Conservation (phyloP, 2,329 filamentous ascomycete species). For the Dothistroma septosporum region DNA sequence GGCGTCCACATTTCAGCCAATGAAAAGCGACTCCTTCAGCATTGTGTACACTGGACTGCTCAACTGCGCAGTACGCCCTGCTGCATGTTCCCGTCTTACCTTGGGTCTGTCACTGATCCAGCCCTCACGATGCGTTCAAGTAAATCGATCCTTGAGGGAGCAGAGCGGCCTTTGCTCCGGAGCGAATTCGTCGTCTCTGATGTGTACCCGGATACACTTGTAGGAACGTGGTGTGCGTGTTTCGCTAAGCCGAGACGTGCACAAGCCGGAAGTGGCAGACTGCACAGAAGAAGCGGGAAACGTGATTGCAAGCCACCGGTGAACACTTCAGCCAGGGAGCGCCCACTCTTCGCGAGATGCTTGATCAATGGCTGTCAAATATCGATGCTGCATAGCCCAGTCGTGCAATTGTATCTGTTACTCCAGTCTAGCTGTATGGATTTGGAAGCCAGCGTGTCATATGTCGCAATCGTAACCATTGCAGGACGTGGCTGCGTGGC, state of each 20-base stretch:
- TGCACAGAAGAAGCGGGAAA: neutral
- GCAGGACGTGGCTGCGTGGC: neutral
- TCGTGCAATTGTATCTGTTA: neutral
- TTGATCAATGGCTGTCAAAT: neutral
- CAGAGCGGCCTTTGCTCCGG: neutral
- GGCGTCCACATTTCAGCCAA: neutral
- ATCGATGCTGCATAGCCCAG: neutral
- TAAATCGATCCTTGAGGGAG: neutral
- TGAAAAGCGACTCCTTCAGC: neutral
- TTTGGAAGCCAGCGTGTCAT: neutral
- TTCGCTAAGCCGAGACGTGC: neutral
- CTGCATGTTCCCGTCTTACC: neutral
- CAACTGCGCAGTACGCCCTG: slow-evolving; percentile 7
- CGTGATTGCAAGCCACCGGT: neutral
- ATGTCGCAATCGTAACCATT: neutral
- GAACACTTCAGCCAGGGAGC: neutral
- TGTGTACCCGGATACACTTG: neutral
- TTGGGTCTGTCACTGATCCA: neutral
- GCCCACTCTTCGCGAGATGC: slow-evolving; percentile 1
- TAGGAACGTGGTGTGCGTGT: neutral
- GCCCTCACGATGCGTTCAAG: neutral
- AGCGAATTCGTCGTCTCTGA: neutral
- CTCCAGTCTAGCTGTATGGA: neutral
- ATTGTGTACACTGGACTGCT: slow-evolving; percentile 13
- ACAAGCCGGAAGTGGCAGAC: neutral